Evolutionary conservation across 1,139 yeast species (phyloP).

Genomic region (Groenewaldozyma auringiensis): DNA sequence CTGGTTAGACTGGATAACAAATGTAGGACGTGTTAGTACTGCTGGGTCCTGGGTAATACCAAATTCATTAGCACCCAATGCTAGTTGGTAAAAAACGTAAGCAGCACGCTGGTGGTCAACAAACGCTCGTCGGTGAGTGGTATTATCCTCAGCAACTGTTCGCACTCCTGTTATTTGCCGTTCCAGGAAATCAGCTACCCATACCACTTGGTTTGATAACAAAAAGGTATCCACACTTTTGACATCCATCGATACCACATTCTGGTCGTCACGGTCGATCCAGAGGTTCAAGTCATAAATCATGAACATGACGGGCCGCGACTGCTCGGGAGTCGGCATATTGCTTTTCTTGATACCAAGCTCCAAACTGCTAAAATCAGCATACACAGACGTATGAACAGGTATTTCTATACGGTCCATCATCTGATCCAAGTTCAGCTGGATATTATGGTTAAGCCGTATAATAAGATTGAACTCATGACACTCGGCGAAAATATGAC

Average conservation of each 20-base stretch:
- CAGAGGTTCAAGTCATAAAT: conserved; percentile 25
- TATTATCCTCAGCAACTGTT: background rate
- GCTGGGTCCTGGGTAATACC: conserved; percentile 76
- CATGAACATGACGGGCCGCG: conserved; percentile 22
- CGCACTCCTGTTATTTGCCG: conserved; percentile 15
- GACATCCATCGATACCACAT: conserved; percentile 24
- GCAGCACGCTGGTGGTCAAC: conserved; percentile 17
- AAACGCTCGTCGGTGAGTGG: background rate
- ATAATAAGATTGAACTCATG: conserved; percentile 21
- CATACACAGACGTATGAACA: conserved; percentile 16
- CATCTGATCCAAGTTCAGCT: conserved; percentile 21
- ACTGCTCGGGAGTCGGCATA: conserved; percentile 11
- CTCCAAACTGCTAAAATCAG: conserved; percentile 18
- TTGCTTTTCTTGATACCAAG: conserved; percentile 19
- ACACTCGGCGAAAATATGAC: conserved; percentile 21
- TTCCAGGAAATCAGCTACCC: conserved; percentile 23
- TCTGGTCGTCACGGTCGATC: conserved; percentile 22
- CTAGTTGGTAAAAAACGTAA: conserved; percentile 45
- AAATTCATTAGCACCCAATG: conserved; percentile 54
- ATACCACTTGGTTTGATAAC: conserved; percentile 20
- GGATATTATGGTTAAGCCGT: conserved; percentile 14
- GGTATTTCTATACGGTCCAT: conserved; percentile 17
- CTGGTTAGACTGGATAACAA: conserved; percentile 59
- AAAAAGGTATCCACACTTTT: conserved; percentile 23
- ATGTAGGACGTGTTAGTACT: conserved; percentile 83